These are phyloP conservation scores for Epichloe sibirici DNA, from an alignment of 2,329 filamentous ascomycete species.

Conservation along the genomic window DNA sequence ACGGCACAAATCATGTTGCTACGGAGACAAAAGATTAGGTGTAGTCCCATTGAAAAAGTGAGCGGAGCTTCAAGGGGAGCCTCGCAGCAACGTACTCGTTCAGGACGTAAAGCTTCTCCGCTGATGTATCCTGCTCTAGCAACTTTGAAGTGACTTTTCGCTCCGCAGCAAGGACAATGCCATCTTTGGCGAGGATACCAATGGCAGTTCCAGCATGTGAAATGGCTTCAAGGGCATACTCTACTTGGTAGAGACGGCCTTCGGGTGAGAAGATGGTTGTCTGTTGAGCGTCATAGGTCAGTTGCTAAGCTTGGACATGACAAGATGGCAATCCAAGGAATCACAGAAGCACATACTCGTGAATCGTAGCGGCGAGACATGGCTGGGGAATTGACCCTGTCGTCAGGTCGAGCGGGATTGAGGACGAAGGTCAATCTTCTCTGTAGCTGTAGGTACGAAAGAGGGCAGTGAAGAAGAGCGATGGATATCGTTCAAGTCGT, in stretches of 20 bases:
- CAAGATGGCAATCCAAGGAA: neutral
- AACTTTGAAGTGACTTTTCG: constrained; percentile 99
- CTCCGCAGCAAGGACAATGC: constrained; percentile 95
- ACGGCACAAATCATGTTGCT: constrained; percentile 99
- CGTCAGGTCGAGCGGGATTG: neutral
- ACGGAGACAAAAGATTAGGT: neutral
- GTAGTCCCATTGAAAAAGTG: neutral
- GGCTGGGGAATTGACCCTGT: constrained; percentile 10
- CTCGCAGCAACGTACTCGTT: constrained; percentile 61
- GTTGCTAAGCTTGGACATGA: neutral
- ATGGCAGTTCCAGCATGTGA: constrained; percentile 96
- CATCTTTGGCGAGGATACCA: constrained; percentile 93
- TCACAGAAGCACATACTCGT: constrained; percentile 50
- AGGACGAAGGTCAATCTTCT: neutral
- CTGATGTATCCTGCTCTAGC: constrained; percentile 96
- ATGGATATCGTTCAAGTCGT: constrained; percentile 1
- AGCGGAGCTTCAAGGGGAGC: too few relatives aligned
- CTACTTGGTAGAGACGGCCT: constrained; percentile 95
- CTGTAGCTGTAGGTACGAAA: neutral
- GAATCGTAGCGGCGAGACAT: constrained; percentile 99
- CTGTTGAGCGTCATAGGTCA: constrained; percentile 30
- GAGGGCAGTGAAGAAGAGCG: neutral
- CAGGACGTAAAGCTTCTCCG: constrained; percentile 98
- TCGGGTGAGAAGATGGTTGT: constrained; percentile 99
- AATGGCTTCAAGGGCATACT: constrained; percentile 98